Evolutionary conservation across 768 basidiomycete species (phyloP), one percentile per base, ranked within the genome.

Genomic region (Leucocoprinus birnbaumii): DNA sequence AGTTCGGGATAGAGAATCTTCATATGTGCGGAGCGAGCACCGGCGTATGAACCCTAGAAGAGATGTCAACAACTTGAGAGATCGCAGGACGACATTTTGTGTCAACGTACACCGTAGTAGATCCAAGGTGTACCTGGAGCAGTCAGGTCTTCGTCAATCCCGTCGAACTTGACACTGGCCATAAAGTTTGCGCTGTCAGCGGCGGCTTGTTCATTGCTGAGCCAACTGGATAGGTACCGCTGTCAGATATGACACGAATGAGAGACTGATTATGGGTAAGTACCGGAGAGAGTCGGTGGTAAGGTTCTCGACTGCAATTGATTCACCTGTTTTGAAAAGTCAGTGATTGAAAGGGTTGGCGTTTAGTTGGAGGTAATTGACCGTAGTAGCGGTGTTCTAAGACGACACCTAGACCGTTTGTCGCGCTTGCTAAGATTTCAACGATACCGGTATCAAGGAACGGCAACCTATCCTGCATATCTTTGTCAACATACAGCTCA

Each of bases 151-250:
- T 87, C 85, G 1, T 79, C 70, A 47, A 94, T 82, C 1, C 84
- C 88, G 6, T 77, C 69, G 61, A 95, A 87, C 62, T 85, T 80
- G 66, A 96, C 83, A 57, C 86, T 82, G 6, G 79, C 73, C 82
- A 97, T 93, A 65, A 99, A 97, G 69, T 89, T 83, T 3, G 94
- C 94, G 35, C 91, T 93, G 72, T 99, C 96, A 4, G 90, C 89
- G 1, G 91, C 82, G 2, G 94, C 79, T 65, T 98, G 95, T 13
- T 80, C 88, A 53, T 98, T 98, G 63, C 86, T 89, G 48, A 99
- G 77, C 81, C 88, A 98, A 19, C 91, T 91, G 58, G 31, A 18
- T 53, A 24, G 2, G n/a, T 27, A 19, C 3, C 42, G 18, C 49
- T 18, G 24, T 42, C 14, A 48, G 18, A 31, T 24, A 22, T 11